Base-by-base conservation (phyloP, 2,329 filamentous ascomycete genomes). In the Chaetomium globosum region DNA sequence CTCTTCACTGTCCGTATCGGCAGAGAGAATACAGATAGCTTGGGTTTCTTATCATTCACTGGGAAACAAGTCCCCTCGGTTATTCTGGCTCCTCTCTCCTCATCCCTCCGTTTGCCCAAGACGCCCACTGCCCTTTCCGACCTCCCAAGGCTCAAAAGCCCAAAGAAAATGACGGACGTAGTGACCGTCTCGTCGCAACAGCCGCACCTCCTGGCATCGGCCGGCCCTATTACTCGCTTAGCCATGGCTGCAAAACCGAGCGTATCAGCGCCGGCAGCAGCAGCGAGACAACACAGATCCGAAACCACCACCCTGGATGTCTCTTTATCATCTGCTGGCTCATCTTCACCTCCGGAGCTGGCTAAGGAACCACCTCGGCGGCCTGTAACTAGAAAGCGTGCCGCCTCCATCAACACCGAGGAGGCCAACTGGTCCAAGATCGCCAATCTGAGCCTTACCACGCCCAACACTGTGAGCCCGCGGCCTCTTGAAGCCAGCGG, bases 401-500 rank as follows among this genome's bases (percentile, higher is more conserved):
- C 80, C 48, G 78, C 79, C 53, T 79, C 81, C 59, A 79, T 82
- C 72, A 78, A 80, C 67, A 77, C 78, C 48, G 77, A 77, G 23
- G 79, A 82, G 65, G 78, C 78, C n/a, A 81, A 77, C 67, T 75
- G 76, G 28, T 71, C 75, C 19, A 75, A 73, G 57, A 72, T 75
- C 46, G 73, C 77, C 59, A 73, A 72, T 54, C 70, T 78, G 56
- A 75, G 71, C 59, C 71, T 80, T 58, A 76, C 75, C 63, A 77
- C 78, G 8, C 75, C 77, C 23, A 70, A 64, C 60, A 73, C 74
- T 26, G 69, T 63, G 28, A 67, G 66, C 43, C 60, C 68, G 12
- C 39, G 64, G 21, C 65, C 65, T 2, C 51, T 66, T 52, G 63
- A 65, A 26, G 39, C 48, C 43, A 55, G 59, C 31, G 49, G 58